phyloP scores from a whole-genome alignment of 352 stramenopile genomes.

The Phytophthora quininea region DNA sequence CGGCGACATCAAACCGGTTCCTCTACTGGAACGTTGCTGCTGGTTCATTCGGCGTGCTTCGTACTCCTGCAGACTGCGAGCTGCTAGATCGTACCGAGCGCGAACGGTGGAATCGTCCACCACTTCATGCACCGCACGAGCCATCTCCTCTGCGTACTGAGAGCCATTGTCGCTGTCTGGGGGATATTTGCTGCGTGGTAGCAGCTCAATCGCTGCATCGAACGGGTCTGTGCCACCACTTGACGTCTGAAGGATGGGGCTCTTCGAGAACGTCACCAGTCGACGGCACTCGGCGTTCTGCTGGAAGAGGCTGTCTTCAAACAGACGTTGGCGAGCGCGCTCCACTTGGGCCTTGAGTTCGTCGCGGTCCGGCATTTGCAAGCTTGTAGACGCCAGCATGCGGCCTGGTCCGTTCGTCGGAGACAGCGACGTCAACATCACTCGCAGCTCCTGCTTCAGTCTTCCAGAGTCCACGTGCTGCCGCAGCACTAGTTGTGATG shows the following conservation, averaged over 20 bases:
- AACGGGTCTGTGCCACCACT: slow-evolving; percentile 28
- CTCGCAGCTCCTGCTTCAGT: slow-evolving; percentile 31
- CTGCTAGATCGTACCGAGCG: slow-evolving; percentile 35
- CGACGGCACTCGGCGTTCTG: slow-evolving; percentile 28
- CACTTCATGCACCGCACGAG: slow-evolving; percentile 12
- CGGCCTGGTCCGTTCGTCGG: slow-evolving; percentile 5
- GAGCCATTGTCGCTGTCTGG: slow-evolving; percentile 15
- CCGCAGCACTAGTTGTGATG: background rate
- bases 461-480: background rate
- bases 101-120: slow-evolving; percentile 33
- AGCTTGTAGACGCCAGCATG: slow-evolving; percentile 1
- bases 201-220: slow-evolving; percentile 27
- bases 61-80: slow-evolving; percentile 41
- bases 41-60: slow-evolving; percentile 34
- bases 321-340: slow-evolving; percentile 30
- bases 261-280: slow-evolving; percentile 39
- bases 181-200: slow-evolving; percentile 22
- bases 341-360: slow-evolving; percentile 26
- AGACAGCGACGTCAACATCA: slow-evolving; percentile 30
- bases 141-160: slow-evolving; percentile 33
- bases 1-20: slow-evolving; percentile 5
- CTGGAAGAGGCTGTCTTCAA: slow-evolving; percentile 40
- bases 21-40: slow-evolving; percentile 15
- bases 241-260: slow-evolving; percentile 6
- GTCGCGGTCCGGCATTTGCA: slow-evolving; percentile 15